Conservation (phyloP, 768 basidiomycete species). For the Phanerochaete carnosa region DNA sequence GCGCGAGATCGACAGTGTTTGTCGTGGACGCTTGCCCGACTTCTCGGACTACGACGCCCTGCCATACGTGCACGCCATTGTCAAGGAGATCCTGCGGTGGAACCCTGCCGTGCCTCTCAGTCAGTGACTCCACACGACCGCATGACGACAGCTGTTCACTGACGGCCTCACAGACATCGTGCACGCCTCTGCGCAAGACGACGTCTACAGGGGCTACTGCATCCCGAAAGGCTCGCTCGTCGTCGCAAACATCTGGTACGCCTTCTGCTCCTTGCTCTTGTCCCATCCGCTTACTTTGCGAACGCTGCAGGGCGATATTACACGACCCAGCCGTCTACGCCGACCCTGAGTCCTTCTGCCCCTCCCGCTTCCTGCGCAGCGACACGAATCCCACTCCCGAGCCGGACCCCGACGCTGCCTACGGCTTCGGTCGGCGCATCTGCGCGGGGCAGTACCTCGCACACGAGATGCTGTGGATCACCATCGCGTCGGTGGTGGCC, state of each 20-base stretch:
- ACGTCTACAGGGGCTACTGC: constrained; percentile 27
- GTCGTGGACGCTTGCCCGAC: constrained; percentile 22
- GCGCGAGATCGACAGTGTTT: constrained; percentile 24
- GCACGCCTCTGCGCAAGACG: constrained; percentile 26
- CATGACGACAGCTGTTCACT: background rate
- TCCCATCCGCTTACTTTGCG: too few relatives aligned
- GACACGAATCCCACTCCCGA: constrained; percentile 8
- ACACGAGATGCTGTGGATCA: constrained; percentile 27
- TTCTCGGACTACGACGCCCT: constrained; percentile 17
- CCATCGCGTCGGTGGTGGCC: constrained; percentile 27
- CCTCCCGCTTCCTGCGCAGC: constrained; percentile 19
- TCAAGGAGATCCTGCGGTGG: constrained; percentile 12
- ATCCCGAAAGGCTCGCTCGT: constrained; percentile 28
- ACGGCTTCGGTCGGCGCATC: constrained; percentile 15
- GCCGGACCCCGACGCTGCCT: background rate
- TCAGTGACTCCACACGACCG: background rate
- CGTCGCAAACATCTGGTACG: constrained; percentile 28
- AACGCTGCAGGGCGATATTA: constrained; percentile 15
- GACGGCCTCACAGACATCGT: constrained; percentile 15
- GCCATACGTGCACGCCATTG: constrained; percentile 6
- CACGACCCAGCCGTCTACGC: constrained; percentile 15
- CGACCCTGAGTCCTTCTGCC: too few relatives aligned
- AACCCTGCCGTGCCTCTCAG: constrained; percentile 11
- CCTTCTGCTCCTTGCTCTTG: background rate
- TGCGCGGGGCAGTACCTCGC: constrained; percentile 24